Conservation (phyloP, 2,329 filamentous ascomycete species). For the Pyricularia grisea region DNA sequence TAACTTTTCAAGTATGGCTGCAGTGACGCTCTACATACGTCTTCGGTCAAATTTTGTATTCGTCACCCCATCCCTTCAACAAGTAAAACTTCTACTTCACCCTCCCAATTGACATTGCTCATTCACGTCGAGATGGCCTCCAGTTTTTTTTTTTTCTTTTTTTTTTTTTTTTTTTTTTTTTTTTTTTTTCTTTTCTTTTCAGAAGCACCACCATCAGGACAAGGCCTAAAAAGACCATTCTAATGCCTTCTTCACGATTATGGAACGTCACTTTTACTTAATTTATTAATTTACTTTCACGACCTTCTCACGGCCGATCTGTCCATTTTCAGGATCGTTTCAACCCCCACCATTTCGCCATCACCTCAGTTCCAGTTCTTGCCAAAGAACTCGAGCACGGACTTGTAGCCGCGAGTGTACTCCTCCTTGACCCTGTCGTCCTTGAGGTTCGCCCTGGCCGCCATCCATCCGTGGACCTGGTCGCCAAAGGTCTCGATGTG, state of each 20-base stretch:
- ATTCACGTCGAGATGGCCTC: too few species aligned
- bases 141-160: too few species aligned
- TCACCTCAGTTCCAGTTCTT: constrained; percentile 29
- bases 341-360: not conserved
- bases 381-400: constrained; percentile 46
- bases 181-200: too few species aligned
- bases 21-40: too few species aligned
- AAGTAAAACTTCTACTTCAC: too few species aligned
- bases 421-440: constrained; percentile 49
- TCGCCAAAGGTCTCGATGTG: constrained; percentile 57
- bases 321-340: not conserved
- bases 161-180: too few species aligned
- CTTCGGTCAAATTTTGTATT: too few species aligned
- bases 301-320: not conserved
- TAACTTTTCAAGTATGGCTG: too few species aligned
- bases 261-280: not conserved
- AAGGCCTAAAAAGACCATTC: not conserved
- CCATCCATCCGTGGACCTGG: constrained; percentile 70
- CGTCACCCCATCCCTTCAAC: too few species aligned
- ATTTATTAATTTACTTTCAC: not conserved
- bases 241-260: not conserved
- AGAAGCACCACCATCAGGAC: not conserved
- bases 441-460: constrained; percentile 50
- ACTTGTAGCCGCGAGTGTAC: constrained; percentile 53
- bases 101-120: too few species aligned